Evolutionary conservation across 2,329 filamentous ascomycete genomes (phyloP), one percentile per base, ranked within the genome.

Genomic region (Monosporascus ibericus): DNA sequence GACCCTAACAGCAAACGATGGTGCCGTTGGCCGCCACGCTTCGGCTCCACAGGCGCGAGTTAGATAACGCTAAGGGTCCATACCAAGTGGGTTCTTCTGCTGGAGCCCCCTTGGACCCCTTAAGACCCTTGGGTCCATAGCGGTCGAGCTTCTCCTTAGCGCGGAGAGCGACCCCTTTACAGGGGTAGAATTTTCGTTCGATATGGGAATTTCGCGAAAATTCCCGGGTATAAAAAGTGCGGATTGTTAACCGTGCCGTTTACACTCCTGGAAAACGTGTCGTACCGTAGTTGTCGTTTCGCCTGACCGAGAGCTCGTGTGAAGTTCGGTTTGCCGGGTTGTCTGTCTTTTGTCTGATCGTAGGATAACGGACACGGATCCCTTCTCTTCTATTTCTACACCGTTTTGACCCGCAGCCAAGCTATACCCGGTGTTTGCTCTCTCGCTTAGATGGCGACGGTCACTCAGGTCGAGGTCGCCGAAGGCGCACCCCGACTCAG

Each of bases 401-500:
- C 22, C 18, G 39, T 24, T 39, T 39, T 20, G 18, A 42, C n/a
- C 39, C 39, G 20, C 39, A 42, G 39, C 11, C 17, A 14, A 42
- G 39, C 39, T 42, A 20, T 24, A 18, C 30, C 30, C 18, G 39
- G 39, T 24, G 6, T 6, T 42, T 42, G 18, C 39, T 42, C 22
- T 24, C 39, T 18, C 18, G 17, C 18, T 42, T 20, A 20, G 39
- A 59, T 60, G 55, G 54, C 57, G 44, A 60, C 58, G 18, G 30
- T 59, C 24, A 60, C 58, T 17, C 55, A 60, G 50, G 53, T 57
- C 49, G 58, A 59, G 51, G 54, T 30, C 38, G 51, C 50, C 15
- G 47, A 49, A 42, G 55, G 52, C 54, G 14, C 54, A 47, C 57
- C 57, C 46, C 30, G 51, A 11, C 52, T 52, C 9, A 52, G 55